Conservation (phyloP, 768 basidiomycete species). For the Termitomyces sp. region DNA sequence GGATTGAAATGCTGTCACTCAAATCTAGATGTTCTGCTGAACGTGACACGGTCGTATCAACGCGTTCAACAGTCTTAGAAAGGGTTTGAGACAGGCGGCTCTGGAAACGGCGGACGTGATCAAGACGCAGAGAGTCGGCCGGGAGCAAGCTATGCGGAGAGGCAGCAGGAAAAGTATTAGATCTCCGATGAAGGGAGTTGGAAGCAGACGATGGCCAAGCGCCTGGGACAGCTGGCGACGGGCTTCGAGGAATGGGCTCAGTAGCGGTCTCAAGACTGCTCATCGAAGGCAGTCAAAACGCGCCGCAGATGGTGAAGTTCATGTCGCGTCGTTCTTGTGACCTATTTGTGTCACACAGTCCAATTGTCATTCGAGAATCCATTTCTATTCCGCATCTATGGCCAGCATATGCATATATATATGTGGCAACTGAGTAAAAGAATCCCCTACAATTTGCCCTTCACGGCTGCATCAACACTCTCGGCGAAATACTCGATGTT, state of each 20-base stretch:
- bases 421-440: not conserved
- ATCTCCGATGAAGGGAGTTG: slow-evolving; percentile 13
- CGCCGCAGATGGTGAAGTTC: slow-evolving; percentile 1
- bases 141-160: not conserved
- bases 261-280: slow-evolving; percentile 2
- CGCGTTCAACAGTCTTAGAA: slow-evolving; percentile 1
- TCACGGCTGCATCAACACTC: slow-evolving; percentile 78
- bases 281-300: slow-evolving; percentile 2
- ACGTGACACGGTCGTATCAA: not conserved
- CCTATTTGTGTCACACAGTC: not conserved
- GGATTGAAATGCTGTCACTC: slow-evolving; percentile 4
- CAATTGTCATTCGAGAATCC: not conserved
- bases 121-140: slow-evolving; percentile 17
- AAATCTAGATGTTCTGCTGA: not conserved
- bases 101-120: slow-evolving; percentile 23
- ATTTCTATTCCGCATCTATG: slow-evolving; percentile 8
- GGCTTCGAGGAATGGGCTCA: slow-evolving; percentile 18
- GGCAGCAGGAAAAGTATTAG: slow-evolving; percentile 16
- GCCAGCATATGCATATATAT: too few species aligned
- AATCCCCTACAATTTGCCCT: slow-evolving; percentile 59
- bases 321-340: slow-evolving; percentile 7
- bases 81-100: slow-evolving; percentile 18
- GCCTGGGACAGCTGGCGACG: slow-evolving; percentile 33
- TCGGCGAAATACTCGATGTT: slow-evolving; percentile 92
- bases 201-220: slow-evolving; percentile 33